Base-by-base conservation (phyloP, 805 yeast species). In the Naumovozyma castellii region DNA sequence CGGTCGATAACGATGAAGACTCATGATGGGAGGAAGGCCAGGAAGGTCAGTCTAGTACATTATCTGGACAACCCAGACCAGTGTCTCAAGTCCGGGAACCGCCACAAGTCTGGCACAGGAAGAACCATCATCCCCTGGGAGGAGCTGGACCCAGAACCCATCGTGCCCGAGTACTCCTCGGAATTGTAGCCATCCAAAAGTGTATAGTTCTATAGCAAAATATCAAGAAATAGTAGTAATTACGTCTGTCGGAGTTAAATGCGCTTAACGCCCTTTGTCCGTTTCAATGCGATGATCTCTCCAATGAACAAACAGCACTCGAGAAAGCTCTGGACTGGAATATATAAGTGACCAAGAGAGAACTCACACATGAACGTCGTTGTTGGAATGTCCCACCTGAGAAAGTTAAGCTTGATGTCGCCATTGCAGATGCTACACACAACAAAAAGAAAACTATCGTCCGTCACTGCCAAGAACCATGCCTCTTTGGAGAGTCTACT, bases 51-150 rank as follows among this genome's bases (percentile, higher is more conserved):
- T 18, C 39, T 13, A 37, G n/a, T 15, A 18, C 16, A 30, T 15
- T 22, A 16, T 9, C 4, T 8, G 6, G 31, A n/a, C 32, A 19
- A 10, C 36, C 6, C 27, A 3, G 5, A 19, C 29, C 18, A 15
- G 25, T n/a, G 16, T 13, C 9, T 13, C n/a, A 3, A 32, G 20
- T 18, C 27, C 10, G 27, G 27, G 10, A 22, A 22, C 10, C 27
- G 27, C 10, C 6, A 22, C 27, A 22, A 22, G 15, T 22, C 34
- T 20, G 39, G 34, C 15, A 20, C 18, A 10, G 30, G 46, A 5
- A 44, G 60, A 37, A 54, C 57, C 3, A 48, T 57, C 25, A 55
- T 57, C 9, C 59, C 62, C 4, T 57, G 60, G 59, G 61, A 53
- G 15, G 62, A 57, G 35, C 38, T 53, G 14, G 45, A 44, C 2